Evolutionary conservation across 441 rosid genomes (phyloP), one percentile per base, ranked within the genome.

Genomic region (Jatropha multifida): DNA sequence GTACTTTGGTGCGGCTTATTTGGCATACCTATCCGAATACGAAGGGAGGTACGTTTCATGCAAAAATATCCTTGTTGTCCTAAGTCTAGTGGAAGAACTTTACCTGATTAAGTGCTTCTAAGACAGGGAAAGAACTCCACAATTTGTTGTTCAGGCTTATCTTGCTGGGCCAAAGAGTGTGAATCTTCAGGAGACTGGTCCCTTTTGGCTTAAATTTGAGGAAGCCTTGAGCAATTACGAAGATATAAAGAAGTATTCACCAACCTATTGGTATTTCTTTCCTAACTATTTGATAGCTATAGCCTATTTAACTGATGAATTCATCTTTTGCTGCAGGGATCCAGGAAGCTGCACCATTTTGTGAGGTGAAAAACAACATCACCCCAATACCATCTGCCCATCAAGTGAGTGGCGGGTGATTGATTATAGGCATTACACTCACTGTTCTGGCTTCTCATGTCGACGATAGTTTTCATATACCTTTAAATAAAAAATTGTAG

Each of bases 1-100:
- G 91, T 95, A 93, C 86, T 95, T 92, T 8, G 96, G 97, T 44
- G 94, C 94, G 2, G 97, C 98, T 55, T 93, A 93, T 74, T 74
- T 90, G 76, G 85, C 90, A 65, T 93, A 93, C 91, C 78, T 95
- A 84, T 88, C 95, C 12, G 87, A 85, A 81, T 95, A 93, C 65
- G 96, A 95, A 83, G 95, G 98, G 77, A 80, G 90, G 99, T 93
- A 87, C 2, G 83, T 49, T 58, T 62, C 55, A 42, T 76, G 23
- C 70, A 14, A 56, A 74, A 51, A 27, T 42, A 23, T 42, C 9
- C 32, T 58, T 27, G 48, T 17, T 32, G 18, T 73, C 14, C 44
- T 15, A 6, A 18, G 18, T 23, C 59, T 46, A 63, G n/a, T 18
- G 2, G n/a, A 40, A 56, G 42, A 37, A 61, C 26, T 55, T 40